Conservation (phyloP, 2,329 filamentous ascomycete species). For the Graphilbum fragrans region DNA sequence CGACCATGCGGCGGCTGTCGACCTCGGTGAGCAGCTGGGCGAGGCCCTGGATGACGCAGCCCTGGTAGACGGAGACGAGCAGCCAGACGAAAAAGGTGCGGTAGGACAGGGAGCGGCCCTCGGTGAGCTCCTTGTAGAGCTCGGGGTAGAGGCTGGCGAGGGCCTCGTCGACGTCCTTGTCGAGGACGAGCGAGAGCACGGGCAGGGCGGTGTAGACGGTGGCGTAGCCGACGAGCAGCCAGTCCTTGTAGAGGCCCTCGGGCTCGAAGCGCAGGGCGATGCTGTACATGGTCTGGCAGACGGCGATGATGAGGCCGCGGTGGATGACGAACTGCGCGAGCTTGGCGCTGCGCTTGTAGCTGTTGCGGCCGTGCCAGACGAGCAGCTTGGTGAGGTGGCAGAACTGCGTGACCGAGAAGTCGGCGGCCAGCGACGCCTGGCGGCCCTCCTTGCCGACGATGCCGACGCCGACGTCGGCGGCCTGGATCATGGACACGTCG, state of each 20-base stretch:
- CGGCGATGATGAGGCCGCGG: conserved; percentile 84
- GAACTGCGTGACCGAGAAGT: conserved; percentile 95
- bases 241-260: conserved; percentile 89
- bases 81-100: conserved; percentile 97
- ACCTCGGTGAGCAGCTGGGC: conserved; percentile 77
- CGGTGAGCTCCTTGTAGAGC: conserved; percentile 93
- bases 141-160: conserved; percentile 93
- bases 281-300: conserved; percentile 96
- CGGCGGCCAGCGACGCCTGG: conserved; percentile 86
- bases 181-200: conserved; percentile 85
- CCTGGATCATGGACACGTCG: conserved; percentile 98
- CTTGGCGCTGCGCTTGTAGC: conserved; percentile 91
- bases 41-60: conserved; percentile 88
- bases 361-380: conserved; percentile 98
- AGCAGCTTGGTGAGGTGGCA: conserved; percentile 88
- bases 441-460: conserved; percentile 97
- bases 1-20: conserved; percentile 65
- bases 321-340: conserved; percentile 97
- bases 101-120: conserved; percentile 76
- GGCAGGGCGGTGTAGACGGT: conserved; percentile 91
- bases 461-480: conserved; percentile 91
- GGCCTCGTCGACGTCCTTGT: conserved; percentile 88
- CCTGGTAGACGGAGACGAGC: conserved; percentile 87
- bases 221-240: conserved; percentile 92
- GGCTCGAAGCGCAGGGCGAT: conserved; percentile 89